phyloP scores from a whole-genome alignment of 352 stramenopile genomes.

The Globisporangium echinulatum region DNA sequence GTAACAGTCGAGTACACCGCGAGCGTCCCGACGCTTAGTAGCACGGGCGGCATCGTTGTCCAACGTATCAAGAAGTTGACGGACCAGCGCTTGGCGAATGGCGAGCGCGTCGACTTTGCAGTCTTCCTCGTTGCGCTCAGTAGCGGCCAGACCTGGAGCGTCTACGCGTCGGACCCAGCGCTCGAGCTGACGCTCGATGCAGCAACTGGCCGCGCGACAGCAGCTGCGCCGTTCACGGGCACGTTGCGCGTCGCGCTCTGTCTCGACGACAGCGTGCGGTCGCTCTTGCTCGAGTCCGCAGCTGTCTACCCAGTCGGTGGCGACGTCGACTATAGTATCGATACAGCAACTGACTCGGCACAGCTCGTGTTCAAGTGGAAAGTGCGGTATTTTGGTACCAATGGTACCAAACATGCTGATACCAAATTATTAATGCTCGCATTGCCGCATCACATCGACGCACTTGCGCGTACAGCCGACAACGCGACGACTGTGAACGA shows the following conservation, averaged over 20 bases:
- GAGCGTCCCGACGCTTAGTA: constrained; percentile 47
- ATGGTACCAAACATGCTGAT: too few species aligned
- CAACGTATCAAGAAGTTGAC: constrained; percentile 40
- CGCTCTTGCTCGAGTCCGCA: constrained; percentile 52
- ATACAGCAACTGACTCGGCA: constrained; percentile 19
- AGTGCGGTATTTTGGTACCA: constrained; percentile 31
- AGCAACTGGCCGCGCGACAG: constrained; percentile 22
- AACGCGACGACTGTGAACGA: constrained; percentile 15
- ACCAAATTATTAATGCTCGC: constrained; percentile 62
- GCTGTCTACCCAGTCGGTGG: constrained; percentile 51
- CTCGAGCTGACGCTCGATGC: constrained; percentile 29
- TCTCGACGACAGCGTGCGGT: constrained; percentile 26
- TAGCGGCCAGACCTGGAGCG: constrained; percentile 61
- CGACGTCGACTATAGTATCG: constrained; percentile 38
- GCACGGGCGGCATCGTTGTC: constrained; percentile 42
- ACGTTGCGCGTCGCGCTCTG: constrained; percentile 49
- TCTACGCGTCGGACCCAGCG: constrained; percentile 47
- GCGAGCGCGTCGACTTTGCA: constrained; percentile 34
- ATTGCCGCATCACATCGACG: constrained; percentile 66
- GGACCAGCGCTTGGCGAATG: constrained; percentile 34
- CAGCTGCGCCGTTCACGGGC: constrained; percentile 34
- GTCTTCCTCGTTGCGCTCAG: constrained; percentile 45
- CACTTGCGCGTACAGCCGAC: constrained; percentile 17
- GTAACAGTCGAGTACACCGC: constrained; percentile 61
- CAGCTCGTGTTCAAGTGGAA: constrained; percentile 60